Base-by-base conservation (phyloP, 164 flowering plant genomes). In the Berberis vulgaris region DNA sequence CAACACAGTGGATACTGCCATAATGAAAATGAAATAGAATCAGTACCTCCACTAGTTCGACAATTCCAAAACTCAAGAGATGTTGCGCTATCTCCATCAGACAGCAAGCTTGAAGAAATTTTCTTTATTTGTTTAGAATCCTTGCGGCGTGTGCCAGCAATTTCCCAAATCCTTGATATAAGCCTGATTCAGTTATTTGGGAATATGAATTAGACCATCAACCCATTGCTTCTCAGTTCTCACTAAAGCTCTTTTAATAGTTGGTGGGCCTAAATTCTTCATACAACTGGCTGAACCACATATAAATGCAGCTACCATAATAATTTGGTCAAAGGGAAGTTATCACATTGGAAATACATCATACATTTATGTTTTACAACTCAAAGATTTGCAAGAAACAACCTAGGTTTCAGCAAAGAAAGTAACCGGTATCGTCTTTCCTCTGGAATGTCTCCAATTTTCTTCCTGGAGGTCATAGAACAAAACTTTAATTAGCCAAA, bases 401-500 rank as follows among this genome's bases (percentile, higher is more conserved):
- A 89, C 96, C 88, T 85, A 10, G 91, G 84, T 8, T 80, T 67
- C 63, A 87, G 68, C 72, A 85, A 66, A 67, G 65, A 54, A 55
- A 89, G 74, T 73, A 89, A 74, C 46, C 89, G 80, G 67, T 75
- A 77, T 38, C 91, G 78, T 71, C 93, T 80, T 74, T 87, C 89
- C 71, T 84, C 87, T 1, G 96, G 96, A 66, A 89, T 85, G 55
- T 85, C 89, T 10, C 66, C 89, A 77, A 89, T 84, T 68, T 87
- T 89, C 65, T 84, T 87, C 93, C 96, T 89, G 72, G 47, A 67
- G 1, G 63, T 59, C 26, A 26, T 26, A 26, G 26, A 26, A 26
- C 26, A 26, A 26, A 26, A 26, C 26, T 26, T 26, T 26, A 26
- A 26, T 26, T n/a, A 26, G 26, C 26, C 26, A 26, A 26, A 26